Evolutionary conservation across 352 stramenopile species (phyloP).

Genomic region (Phytophthora tentaculata): DNA sequence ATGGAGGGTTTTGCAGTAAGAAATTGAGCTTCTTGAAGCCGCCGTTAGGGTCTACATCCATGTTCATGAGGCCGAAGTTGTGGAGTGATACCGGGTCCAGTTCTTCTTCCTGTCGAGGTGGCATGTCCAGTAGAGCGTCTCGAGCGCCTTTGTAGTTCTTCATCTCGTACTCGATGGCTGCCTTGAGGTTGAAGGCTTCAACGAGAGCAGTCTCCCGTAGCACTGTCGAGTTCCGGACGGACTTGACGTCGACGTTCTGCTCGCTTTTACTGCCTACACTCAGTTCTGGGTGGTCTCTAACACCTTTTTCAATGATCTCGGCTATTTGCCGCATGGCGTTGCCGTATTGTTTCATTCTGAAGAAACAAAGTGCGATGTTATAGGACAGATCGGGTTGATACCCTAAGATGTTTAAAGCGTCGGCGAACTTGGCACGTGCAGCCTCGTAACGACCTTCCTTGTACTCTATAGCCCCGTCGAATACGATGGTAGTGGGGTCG

Average conservation of each 20-base stretch:
- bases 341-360: constrained; percentile 92
- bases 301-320: constrained; percentile 94
- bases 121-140: constrained; percentile 94
- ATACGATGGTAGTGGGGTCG: constrained; percentile 92
- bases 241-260: constrained; percentile 85
- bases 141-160: constrained; percentile 91
- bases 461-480: constrained; percentile 85
- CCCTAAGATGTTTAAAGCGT: constrained; percentile 93
- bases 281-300: constrained; percentile 93
- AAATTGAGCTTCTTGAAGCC: constrained; percentile 97
- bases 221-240: constrained; percentile 93
- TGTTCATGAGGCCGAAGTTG: constrained; percentile 94
- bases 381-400: constrained; percentile 95
- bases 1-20: constrained; percentile 93
- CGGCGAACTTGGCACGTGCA: constrained; percentile 91
- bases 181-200: constrained; percentile 96
- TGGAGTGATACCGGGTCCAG: constrained; percentile 93
- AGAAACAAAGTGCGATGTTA: constrained; percentile 96
- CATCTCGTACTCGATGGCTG: constrained; percentile 95
- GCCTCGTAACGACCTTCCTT: constrained; percentile 90
- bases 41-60: constrained; percentile 92
- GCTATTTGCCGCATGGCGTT: constrained; percentile 92
- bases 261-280: constrained; percentile 93
- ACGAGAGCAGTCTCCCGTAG: constrained; percentile 93
- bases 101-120: constrained; percentile 90